Conservation (phyloP, 768 basidiomycete genomes). For the Paxillus ammoniavirescens region DNA sequence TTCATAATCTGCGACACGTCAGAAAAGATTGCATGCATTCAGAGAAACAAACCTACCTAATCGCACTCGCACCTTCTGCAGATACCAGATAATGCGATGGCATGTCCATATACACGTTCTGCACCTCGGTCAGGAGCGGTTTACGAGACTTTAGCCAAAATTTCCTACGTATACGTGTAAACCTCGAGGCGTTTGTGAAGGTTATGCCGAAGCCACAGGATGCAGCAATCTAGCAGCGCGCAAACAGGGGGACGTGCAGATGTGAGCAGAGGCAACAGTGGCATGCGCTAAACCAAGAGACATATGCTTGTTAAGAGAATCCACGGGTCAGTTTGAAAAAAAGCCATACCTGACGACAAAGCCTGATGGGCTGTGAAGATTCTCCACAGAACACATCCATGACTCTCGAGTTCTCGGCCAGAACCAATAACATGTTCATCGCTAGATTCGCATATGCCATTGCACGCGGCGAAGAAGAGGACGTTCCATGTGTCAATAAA, state of each 20-base stretch:
- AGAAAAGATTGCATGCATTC: neutral
- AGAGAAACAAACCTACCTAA: conserved; percentile 42
- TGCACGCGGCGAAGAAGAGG: conserved; percentile 54
- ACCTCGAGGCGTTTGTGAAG: conserved; percentile 61
- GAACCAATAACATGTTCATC: conserved; percentile 49
- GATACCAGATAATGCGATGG: conserved; percentile 54
- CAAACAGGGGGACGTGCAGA: conserved; percentile 48
- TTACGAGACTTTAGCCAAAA: neutral
- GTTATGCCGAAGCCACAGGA: conserved; percentile 71
- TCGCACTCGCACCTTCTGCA: conserved; percentile 52
- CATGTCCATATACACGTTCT: conserved; percentile 59
- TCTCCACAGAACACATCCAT: conserved; percentile 47
- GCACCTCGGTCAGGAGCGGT: conserved; percentile 1
- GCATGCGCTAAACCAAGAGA: conserved; percentile 42
- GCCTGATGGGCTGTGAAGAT: conserved; percentile 40
- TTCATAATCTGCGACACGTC: conserved; percentile 47
- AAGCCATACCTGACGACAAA: conserved; percentile 61
- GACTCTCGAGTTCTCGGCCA: conserved; percentile 49
- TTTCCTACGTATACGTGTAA: conserved; percentile 52
- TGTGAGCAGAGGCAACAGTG: conserved; percentile 43
- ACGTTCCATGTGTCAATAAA: conserved; percentile 64
- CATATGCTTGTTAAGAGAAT: neutral
- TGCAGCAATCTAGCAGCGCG: conserved; percentile 64
- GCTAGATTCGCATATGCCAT: conserved; percentile 61
- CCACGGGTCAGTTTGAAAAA: neutral